phyloP scores from a whole-genome alignment of 768 basidiomycete species.

The Boletus sensibilis region DNA sequence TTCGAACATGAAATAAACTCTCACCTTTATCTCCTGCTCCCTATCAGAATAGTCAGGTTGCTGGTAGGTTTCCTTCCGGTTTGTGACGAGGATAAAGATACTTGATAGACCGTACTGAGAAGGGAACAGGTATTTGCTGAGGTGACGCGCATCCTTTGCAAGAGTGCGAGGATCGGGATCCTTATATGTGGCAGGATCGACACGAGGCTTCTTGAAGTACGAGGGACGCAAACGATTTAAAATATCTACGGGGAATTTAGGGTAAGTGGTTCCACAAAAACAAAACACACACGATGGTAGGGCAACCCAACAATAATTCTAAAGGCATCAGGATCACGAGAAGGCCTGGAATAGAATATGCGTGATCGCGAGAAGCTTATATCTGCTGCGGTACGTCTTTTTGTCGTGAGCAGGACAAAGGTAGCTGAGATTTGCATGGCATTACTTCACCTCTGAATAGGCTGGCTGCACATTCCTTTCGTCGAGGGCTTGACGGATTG shows the following conservation, averaged over 20 bases:
- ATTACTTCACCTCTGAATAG: constrained; percentile 21
- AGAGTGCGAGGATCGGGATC: constrained; percentile 49
- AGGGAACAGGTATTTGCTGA: constrained; percentile 85
- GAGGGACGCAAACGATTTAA: constrained; percentile 57
- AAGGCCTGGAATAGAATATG: constrained; percentile 69
- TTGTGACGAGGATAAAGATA: constrained; percentile 44
- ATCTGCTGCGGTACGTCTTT: constrained; percentile 48
- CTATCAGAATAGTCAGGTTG: constrained; percentile 57
- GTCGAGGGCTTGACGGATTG: constrained; percentile 2
- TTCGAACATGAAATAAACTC: neutral
- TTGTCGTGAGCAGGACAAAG: constrained; percentile 5
- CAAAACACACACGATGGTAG: constrained; percentile 51
- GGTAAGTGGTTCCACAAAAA: neutral
- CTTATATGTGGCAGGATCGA: constrained; percentile 30
- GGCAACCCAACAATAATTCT: constrained; percentile 65
- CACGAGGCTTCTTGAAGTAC: constrained; percentile 35
- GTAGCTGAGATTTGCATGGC: neutral
- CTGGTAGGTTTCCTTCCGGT: constrained; percentile 29
- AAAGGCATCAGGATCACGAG: constrained; percentile 47
- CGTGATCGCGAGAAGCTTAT: constrained; percentile 52
- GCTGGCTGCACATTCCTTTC: constrained; percentile 9
- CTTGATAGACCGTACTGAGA: constrained; percentile 68
- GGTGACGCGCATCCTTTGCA: constrained; percentile 52
- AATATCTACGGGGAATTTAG: constrained; percentile 46
- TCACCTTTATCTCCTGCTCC: constrained; percentile 70